phyloP scores from a whole-genome alignment of 1,284 basidiomycete genomes.

The Ustilago crameri region DNA sequence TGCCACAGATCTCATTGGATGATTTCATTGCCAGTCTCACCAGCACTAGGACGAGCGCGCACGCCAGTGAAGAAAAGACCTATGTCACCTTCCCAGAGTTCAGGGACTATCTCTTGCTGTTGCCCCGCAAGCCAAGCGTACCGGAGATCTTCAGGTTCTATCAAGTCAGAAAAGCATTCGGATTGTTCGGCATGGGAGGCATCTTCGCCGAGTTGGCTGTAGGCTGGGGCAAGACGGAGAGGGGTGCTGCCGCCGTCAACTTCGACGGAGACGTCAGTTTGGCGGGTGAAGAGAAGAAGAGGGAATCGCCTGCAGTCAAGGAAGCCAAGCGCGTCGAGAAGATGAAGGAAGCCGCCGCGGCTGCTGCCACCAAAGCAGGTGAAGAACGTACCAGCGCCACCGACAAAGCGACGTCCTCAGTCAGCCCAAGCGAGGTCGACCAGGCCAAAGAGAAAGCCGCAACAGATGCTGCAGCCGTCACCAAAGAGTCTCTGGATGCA shows the following conservation, averaged over 20 bases:
- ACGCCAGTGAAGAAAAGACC: slow-evolving; percentile 25
- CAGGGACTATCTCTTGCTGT: slow-evolving; percentile 64
- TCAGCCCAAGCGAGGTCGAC: slow-evolving; percentile 8
- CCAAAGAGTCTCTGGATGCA: slow-evolving; percentile 20
- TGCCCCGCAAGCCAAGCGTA: slow-evolving; percentile 63
- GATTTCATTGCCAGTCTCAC: slow-evolving; percentile 67
- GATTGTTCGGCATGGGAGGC: slow-evolving; percentile 65
- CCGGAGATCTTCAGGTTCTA: slow-evolving; percentile 67
- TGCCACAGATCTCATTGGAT: slow-evolving; percentile 53
- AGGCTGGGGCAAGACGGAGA: slow-evolving; percentile 61
- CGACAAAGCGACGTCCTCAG: not conserved
- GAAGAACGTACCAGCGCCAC: slow-evolving; percentile 11
- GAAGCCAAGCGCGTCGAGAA: slow-evolving; percentile 53
- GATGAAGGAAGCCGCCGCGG: slow-evolving; percentile 38
- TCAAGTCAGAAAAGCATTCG: slow-evolving; percentile 66
- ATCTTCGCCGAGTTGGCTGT: slow-evolving; percentile 66
- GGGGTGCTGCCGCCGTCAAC: slow-evolving; percentile 63
- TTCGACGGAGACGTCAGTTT: slow-evolving; percentile 65
- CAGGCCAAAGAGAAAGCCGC: slow-evolving; percentile 34
- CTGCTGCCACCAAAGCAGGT: slow-evolving; percentile 29
- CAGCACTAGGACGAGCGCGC: slow-evolving; percentile 36
- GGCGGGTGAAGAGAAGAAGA: slow-evolving; percentile 61
- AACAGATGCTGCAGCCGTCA: slow-evolving; percentile 21
- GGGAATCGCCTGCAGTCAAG: slow-evolving; percentile 44
- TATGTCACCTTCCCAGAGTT: slow-evolving; percentile 67